A percentile compares a stretch with the other conserved stretches of the same genome.
These are phyloP conservation scores for Cyberlindnera bimundalis DNA, from an alignment of 805 yeast species.

Conservation along the genomic window DNA sequence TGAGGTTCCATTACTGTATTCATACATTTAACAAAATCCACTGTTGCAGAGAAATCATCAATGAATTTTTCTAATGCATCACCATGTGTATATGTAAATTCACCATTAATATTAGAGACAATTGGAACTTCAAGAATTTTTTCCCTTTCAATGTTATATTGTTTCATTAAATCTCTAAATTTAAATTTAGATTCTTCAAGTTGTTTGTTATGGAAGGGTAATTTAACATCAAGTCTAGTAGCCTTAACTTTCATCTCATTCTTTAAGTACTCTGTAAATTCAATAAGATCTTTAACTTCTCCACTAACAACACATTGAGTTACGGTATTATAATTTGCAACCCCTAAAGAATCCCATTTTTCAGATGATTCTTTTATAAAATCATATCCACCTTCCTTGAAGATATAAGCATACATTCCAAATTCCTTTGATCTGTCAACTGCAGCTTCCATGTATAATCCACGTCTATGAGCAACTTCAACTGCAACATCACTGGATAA, in stretches of 20 bases:
- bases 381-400: constrained; percentile 14
- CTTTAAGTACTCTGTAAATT: constrained; percentile 17
- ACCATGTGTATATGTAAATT: constrained; percentile 22
- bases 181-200: constrained; percentile 32
- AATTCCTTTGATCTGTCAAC: constrained; percentile 22
- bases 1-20: constrained; percentile 15
- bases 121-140: constrained; percentile 32
- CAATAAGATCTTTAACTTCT: constrained; percentile 16
- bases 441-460: constrained; percentile 35
- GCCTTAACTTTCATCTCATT: constrained; percentile 27
- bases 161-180: constrained; percentile 21
- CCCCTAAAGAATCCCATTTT: constrained; percentile 20
- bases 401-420: constrained; percentile 37
- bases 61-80: constrained; percentile 34
- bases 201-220: constrained; percentile 44
- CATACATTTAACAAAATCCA: constrained; percentile 39
- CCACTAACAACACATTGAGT: constrained; percentile 44
- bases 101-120: constrained; percentile 37
- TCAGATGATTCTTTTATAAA: constrained; percentile 7
- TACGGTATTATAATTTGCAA: constrained; percentile 41
- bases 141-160: constrained; percentile 10
- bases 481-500: constrained; percentile 20
- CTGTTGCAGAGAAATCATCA: constrained; percentile 41
- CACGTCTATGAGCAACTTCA: constrained; percentile 33
- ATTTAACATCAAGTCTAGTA: constrained; percentile 33